Conservation (phyloP, 108 stramenopile species). For the Mayamaea pseudoterrestris region DNA sequence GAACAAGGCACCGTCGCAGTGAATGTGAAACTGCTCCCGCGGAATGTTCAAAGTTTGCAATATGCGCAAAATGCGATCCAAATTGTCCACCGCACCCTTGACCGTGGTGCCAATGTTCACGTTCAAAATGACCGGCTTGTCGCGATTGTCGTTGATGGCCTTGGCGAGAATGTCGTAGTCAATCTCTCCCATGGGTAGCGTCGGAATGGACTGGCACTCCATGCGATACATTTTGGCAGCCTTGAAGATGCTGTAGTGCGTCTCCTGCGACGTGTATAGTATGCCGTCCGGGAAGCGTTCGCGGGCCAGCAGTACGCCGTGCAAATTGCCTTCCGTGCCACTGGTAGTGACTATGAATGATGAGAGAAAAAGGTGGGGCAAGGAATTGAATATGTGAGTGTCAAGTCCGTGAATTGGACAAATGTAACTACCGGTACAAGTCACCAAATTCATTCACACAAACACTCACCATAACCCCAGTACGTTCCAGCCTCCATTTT, state of each 20-base stretch:
- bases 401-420: too few species aligned
- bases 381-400: too few species aligned
- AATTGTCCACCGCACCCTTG: slow-evolving; percentile 84
- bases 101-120: slow-evolving; percentile 87
- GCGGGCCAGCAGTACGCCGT: slow-evolving; percentile 71
- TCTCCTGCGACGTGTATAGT: slow-evolving; percentile 62
- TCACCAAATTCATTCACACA: too few species aligned
- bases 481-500: slow-evolving; percentile 53
- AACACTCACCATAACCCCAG: slow-evolving; percentile 91
- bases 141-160: slow-evolving; percentile 56
- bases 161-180: slow-evolving; percentile 59
- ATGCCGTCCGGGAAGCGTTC: slow-evolving; percentile 83
- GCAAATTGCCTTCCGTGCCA: slow-evolving; percentile 83
- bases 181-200: slow-evolving; percentile 83
- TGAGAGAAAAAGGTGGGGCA: too few species aligned
- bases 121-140: slow-evolving; percentile 74
- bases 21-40: slow-evolving; percentile 68
- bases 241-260: slow-evolving; percentile 80
- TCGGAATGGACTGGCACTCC: slow-evolving; percentile 74
- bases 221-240: slow-evolving; percentile 81
- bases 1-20: slow-evolving; percentile 81
- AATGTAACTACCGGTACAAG: too few species aligned
- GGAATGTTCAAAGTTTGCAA: slow-evolving; percentile 57
- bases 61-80: slow-evolving; percentile 75
- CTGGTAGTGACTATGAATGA: slow-evolving; percentile 82